phyloP scores from a whole-genome alignment of 208 protist genomes.

The Leishmania turanica region DNA sequence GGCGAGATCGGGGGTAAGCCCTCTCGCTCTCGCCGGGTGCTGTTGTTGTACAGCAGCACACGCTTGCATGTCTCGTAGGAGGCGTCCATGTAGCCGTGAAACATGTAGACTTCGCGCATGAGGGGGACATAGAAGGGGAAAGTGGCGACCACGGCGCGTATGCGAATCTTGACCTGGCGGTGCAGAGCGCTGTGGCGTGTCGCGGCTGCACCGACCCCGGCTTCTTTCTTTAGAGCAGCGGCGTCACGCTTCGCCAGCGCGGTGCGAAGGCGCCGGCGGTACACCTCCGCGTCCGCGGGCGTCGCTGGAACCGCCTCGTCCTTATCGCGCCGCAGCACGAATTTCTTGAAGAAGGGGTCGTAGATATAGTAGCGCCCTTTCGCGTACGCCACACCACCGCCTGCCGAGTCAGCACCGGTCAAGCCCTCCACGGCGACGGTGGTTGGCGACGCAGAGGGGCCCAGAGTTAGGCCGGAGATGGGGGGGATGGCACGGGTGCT shows the following conservation, averaged over 20 bases:
- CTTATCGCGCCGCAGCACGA: constrained; percentile 22
- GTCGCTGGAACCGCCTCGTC: constrained; percentile 35
- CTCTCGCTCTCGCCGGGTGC: constrained; percentile 18
- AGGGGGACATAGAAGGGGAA: constrained; percentile 66
- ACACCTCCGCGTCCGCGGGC: constrained; percentile 1
- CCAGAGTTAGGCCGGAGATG: not conserved
- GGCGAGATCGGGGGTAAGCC: not conserved
- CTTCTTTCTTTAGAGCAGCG: not conserved
- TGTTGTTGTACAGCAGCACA: constrained; percentile 41
- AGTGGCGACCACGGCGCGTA: constrained; percentile 49
- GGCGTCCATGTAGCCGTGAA: constrained; percentile 55
- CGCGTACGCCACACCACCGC: constrained; percentile 13
- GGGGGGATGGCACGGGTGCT: constrained; percentile 10
- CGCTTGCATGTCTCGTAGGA: constrained; percentile 41
- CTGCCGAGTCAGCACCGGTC: not conserved
- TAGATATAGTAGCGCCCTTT: constrained; percentile 38
- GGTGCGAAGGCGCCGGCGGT: constrained; percentile 11
- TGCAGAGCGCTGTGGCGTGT: not conserved
- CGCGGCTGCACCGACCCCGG: not conserved
- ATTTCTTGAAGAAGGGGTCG: constrained; percentile 17
- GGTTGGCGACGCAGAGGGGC: not conserved
- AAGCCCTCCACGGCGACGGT: not conserved
- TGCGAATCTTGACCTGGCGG: constrained; percentile 25
- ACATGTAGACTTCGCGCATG: constrained; percentile 61
- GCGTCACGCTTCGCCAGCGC: constrained; percentile 1